Percentiles rank a stretch among this genome's conserved stretches.
Conservation (phyloP, 140 eudicot genomes). For the Ambrosia hybrid region DNA sequence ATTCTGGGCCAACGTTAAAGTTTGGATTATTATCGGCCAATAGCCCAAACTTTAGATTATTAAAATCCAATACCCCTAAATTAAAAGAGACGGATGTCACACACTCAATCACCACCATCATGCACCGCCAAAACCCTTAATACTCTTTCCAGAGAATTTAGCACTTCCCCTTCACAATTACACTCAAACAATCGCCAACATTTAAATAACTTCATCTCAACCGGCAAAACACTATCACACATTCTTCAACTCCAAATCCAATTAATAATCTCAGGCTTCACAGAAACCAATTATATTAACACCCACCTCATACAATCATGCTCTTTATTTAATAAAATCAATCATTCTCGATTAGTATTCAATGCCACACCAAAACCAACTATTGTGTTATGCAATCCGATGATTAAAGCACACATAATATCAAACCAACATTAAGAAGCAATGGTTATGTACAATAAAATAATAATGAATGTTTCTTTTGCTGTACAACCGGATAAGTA, state of each 20-base stretch:
- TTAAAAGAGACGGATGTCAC: background rate
- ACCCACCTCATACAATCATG: slow-evolving; percentile 50
- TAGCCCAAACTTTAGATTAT: too few relatives aligned
- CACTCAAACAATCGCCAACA: slow-evolving; percentile 17
- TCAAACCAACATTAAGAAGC: slow-evolving; percentile 51
- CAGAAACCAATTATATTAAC: slow-evolving; percentile 30
- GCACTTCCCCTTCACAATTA: slow-evolving; percentile 11
- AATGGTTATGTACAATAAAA: slow-evolving; percentile 39
- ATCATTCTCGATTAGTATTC: slow-evolving; percentile 49
- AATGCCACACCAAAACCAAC: slow-evolving; percentile 49
- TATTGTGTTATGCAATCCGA: slow-evolving; percentile 47
- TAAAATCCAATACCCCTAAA: too few relatives aligned
- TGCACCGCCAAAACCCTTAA: background rate
- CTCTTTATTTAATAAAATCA: slow-evolving; percentile 41
- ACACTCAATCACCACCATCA: slow-evolving; percentile 5
- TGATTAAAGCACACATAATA: slow-evolving; percentile 60
- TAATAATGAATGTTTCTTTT: slow-evolving; percentile 27
- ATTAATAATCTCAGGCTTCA: slow-evolving; percentile 40
- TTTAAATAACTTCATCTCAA: slow-evolving; percentile 35
- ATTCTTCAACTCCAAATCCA: slow-evolving; percentile 51
- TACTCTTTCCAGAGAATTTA: slow-evolving; percentile 5
- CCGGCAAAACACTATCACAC: slow-evolving; percentile 36
- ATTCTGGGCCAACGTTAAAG: too few relatives aligned
- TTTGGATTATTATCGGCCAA: too few relatives aligned
- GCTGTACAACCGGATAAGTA: slow-evolving; percentile 47